Evolutionary conservation across 1,284 basidiomycete genomes (phyloP).

Genomic region (Ustanciosporium gigantosporum): DNA sequence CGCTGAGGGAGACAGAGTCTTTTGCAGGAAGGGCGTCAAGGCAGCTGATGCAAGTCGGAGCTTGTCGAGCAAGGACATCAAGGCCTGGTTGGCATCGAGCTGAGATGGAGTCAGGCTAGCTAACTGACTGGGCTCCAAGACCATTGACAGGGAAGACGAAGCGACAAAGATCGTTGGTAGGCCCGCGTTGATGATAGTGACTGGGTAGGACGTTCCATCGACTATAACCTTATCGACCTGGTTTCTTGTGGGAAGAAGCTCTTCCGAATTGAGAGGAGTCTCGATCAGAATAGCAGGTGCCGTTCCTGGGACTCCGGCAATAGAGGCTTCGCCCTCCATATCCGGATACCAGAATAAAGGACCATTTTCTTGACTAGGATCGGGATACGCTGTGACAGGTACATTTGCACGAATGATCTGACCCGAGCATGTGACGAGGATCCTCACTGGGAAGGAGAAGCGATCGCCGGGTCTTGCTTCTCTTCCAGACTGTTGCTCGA

Average conservation of each 20-base stretch:
- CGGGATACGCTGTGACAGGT: constrained; percentile 14
- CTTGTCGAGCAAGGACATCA: constrained; percentile 39
- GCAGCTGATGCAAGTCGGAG: constrained; percentile 33
- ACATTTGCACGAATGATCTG: constrained; percentile 46
- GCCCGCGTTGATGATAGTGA: constrained; percentile 53
- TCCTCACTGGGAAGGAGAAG: constrained; percentile 24
- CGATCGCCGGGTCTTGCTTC: not conserved
- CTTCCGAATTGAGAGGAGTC: constrained; percentile 33
- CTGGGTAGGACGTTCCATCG: constrained; percentile 7
- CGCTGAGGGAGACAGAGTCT: constrained; percentile 39
- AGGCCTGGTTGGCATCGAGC: constrained; percentile 36
- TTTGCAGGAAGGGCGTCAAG: constrained; percentile 18
- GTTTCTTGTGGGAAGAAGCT: constrained; percentile 42
- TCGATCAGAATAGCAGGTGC: constrained; percentile 48
- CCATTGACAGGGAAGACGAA: constrained; percentile 16
- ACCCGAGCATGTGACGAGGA: constrained; percentile 47
- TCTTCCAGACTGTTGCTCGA: not conserved
- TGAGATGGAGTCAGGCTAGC: constrained; percentile 9
- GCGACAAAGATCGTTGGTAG: constrained; percentile 54
- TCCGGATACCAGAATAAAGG: constrained; percentile 38
- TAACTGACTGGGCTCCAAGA: constrained; percentile 12
- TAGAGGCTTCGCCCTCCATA: constrained; percentile 29
- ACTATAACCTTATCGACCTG: constrained; percentile 25
- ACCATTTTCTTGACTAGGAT: not conserved
- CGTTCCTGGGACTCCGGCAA: constrained; percentile 56